These are phyloP conservation scores for Pestalotiopsis sp. DNA, from an alignment of 2,329 filamentous ascomycete genomes.

Conservation along the genomic window DNA sequence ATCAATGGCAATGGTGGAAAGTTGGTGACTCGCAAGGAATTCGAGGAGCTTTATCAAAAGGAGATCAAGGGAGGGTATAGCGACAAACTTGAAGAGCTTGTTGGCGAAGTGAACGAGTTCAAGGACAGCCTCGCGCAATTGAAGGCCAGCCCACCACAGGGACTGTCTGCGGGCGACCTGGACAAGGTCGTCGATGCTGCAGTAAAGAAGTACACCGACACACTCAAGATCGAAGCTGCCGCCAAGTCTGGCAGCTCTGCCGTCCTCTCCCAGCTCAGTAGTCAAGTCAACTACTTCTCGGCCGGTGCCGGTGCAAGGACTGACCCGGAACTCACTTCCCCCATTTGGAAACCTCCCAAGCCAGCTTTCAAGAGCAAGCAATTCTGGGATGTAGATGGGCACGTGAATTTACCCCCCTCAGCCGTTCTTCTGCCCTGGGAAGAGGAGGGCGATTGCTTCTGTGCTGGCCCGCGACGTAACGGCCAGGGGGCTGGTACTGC, in stretches of 20 bases:
- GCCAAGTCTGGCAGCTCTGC: conserved; percentile 48
- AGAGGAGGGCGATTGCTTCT: conserved; percentile 88
- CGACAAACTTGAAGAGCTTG: conserved; percentile 30
- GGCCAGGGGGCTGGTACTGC: conserved; percentile 57
- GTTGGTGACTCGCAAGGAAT: conserved; percentile 32
- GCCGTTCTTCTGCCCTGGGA: conserved; percentile 71
- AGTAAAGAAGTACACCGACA: conserved; percentile 45
- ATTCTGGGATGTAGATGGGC: conserved; percentile 28
- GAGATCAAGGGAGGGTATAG: neutral
- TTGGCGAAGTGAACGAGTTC: conserved; percentile 40
- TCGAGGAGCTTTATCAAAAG: conserved; percentile 11
- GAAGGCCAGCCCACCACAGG: conserved; percentile 28
- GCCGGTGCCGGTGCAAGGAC: conserved; percentile 66
- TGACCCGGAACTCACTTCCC: conserved; percentile 62
- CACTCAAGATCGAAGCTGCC: conserved; percentile 49
- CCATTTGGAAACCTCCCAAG: conserved; percentile 47
- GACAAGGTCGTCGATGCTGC: conserved; percentile 41
- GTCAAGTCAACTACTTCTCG: conserved; percentile 75
- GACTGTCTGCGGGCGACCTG: conserved; percentile 45
- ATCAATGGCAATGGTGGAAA: neutral
- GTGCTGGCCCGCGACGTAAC: conserved; percentile 56
- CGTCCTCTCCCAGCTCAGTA: conserved; percentile 46
- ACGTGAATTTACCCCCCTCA: conserved; percentile 39
- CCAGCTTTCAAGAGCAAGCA: conserved; percentile 26
- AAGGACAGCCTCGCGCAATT: conserved; percentile 42